Percentiles rank a stretch among this genome's conserved stretches.
Evolutionary conservation across 2,329 filamentous ascomycete genomes (phyloP).

Genomic region (Fulvia fulva): DNA sequence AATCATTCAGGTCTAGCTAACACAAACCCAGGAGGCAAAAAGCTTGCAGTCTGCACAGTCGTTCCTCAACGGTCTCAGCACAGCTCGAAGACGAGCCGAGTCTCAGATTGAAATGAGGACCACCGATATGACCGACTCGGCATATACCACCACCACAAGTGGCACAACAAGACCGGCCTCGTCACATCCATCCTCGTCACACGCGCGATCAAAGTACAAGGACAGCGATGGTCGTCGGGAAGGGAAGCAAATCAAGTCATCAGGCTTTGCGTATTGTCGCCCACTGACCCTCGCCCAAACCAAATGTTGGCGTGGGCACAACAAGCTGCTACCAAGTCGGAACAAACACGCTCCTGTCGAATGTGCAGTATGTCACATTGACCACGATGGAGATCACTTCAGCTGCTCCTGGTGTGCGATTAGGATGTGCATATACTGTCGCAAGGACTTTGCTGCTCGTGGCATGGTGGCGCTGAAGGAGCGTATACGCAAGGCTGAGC

Average conservation of each 20-base stretch:
- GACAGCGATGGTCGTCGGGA: constrained; percentile 24
- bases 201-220: constrained; percentile 6
- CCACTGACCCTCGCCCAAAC: constrained; percentile 28
- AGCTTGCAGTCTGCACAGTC: constrained; percentile 32
- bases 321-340: constrained; percentile 23
- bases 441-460: constrained; percentile 19
- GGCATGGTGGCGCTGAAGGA: constrained; percentile 23
- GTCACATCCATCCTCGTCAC: constrained; percentile 17
- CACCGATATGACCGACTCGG: constrained; percentile 12
- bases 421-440: constrained; percentile 28
- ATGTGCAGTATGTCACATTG: constrained; percentile 33
- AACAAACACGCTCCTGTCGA: constrained; percentile 34
- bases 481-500: constrained; percentile 8
- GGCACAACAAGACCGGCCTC: constrained; percentile 15
- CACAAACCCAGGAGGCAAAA: constrained; percentile 29
- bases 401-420: constrained; percentile 31
- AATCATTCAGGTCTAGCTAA: not conserved
- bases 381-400: constrained; percentile 30
- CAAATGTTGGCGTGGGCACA: constrained; percentile 30
- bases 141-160: constrained; percentile 4
- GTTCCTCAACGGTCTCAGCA: constrained; percentile 33
- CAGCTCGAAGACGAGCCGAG: constrained; percentile 31
- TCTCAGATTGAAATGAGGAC: constrained; percentile 18
- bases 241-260: constrained; percentile 31
- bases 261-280: constrained; percentile 31